Conservation (phyloP, 1,284 basidiomycete species). For the Vanrija humicola region DNA sequence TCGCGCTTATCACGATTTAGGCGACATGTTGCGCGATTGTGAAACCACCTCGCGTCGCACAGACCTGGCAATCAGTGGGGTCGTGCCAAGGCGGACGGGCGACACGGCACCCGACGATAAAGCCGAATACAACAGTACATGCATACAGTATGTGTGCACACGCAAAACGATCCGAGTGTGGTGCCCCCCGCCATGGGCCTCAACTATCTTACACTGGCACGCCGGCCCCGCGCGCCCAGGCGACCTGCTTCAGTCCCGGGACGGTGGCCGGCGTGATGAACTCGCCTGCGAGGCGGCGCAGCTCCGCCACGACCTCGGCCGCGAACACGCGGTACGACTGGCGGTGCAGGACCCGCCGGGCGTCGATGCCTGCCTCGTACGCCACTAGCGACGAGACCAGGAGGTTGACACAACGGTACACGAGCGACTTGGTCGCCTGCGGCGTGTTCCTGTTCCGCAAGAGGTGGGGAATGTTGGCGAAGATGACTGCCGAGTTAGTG, state of each 20-base stretch:
- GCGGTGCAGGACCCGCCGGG: conserved; percentile 26
- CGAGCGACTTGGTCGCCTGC: conserved; percentile 30
- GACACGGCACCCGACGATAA: too few species aligned
- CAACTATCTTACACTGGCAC: too few species aligned
- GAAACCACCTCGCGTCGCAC: too few species aligned
- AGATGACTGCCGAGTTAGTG: conserved; percentile 7
- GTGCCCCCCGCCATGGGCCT: too few species aligned
- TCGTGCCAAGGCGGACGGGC: too few species aligned
- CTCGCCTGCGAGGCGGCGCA: conserved; percentile 23
- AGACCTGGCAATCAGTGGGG: too few species aligned
- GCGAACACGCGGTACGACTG: conserved; percentile 33
- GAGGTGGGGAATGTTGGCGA: conserved; percentile 23
- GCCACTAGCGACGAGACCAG: conserved; percentile 22
- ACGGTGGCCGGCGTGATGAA: conserved; percentile 23
- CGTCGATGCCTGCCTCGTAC: conserved; percentile 18
- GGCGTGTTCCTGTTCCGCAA: conserved; percentile 22
- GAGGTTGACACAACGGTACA: conserved; percentile 42
- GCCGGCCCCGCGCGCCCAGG: neutral
- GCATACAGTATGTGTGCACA: too few species aligned
- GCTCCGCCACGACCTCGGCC: conserved; percentile 15
- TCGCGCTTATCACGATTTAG: too few species aligned
- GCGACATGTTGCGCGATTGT: too few species aligned
- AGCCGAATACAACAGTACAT: too few species aligned
- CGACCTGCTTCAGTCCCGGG: conserved; percentile 23
- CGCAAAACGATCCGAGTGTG: too few species aligned